phyloP scores from a whole-genome alignment of 345 rosid species.

The Salix suchowensis region DNA sequence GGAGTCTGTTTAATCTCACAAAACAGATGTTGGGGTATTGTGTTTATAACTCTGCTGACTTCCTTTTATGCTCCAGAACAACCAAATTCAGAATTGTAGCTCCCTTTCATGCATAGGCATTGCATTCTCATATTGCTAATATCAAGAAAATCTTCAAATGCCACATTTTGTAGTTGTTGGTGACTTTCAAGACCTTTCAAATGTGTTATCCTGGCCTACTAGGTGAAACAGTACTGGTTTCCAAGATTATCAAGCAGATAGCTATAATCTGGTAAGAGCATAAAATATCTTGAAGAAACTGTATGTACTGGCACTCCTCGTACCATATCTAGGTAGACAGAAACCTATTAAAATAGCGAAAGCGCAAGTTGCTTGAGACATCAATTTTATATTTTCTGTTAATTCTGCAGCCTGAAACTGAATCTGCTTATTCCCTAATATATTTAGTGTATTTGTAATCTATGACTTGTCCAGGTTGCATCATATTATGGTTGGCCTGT shows the following conservation, averaged over 20 bases:
- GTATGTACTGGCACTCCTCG: background rate
- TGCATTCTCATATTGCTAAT: background rate
- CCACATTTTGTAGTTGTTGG: background rate
- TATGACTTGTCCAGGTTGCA: conserved; percentile 52
- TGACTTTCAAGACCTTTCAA: background rate
- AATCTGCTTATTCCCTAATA: background rate
- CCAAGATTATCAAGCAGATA: background rate
- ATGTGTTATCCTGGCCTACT: background rate
- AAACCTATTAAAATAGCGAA: background rate
- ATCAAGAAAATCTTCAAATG: background rate
- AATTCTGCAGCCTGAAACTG: background rate
- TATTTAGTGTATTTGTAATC: background rate
- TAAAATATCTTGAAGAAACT: background rate
- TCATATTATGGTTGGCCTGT: conserved; percentile 95
- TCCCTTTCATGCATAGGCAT: background rate
- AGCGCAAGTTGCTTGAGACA: background rate
- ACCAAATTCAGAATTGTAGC: background rate
- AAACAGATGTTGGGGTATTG: background rate
- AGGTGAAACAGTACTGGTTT: background rate
- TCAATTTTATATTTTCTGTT: background rate
- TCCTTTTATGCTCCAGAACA: background rate
- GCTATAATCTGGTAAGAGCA: background rate
- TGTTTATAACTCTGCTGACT: background rate
- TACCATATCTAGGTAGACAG: background rate
- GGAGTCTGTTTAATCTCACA: background rate